Percentiles rank a stretch among this genome's conserved stretches.
These are phyloP conservation scores for Penicillium turbatum DNA, from an alignment of 495 filamentous ascomycete genomes.

Conservation along the genomic window DNA sequence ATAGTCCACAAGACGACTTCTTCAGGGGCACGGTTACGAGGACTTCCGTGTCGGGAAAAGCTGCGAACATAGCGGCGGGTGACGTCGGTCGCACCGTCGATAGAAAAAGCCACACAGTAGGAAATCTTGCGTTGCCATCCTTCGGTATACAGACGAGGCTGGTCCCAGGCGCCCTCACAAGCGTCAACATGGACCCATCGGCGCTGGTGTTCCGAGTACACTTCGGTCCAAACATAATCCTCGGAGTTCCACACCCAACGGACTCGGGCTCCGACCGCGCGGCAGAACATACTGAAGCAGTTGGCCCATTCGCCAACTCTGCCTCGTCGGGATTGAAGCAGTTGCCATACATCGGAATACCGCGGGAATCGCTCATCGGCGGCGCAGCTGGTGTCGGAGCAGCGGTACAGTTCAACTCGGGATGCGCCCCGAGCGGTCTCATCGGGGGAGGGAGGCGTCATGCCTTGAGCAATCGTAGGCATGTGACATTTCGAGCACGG, in stretches of 20 bases:
- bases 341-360: constrained; percentile 92
- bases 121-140: constrained; percentile 93
- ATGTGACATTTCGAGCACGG: constrained; percentile 73
- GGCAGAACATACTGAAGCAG: constrained; percentile 97
- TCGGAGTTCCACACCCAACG: constrained; percentile 99
- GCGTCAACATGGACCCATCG: constrained; percentile 97
- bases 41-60: constrained; percentile 61
- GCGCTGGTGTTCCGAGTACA: constrained; percentile 90
- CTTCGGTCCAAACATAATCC: constrained; percentile 96
- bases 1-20: constrained; percentile 85
- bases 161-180: constrained; percentile 94
- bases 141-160: constrained; percentile 86
- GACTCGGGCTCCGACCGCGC: constrained; percentile 83
- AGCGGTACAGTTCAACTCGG: constrained; percentile 85
- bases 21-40: constrained; percentile 73
- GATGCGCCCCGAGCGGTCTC: constrained; percentile 83
- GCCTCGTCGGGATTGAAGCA: constrained; percentile 79
- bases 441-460: constrained; percentile 79
- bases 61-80: constrained; percentile 93
- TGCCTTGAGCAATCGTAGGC: constrained; percentile 77
- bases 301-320: constrained; percentile 96
- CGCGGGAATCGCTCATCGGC: constrained; percentile 85
- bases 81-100: constrained; percentile 92
- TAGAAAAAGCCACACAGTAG: constrained; percentile 95
- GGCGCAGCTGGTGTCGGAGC: constrained; percentile 64